Evolutionary conservation across 352 stramenopile genomes (phyloP).

Genomic region (Globisporangium mamillatum): DNA sequence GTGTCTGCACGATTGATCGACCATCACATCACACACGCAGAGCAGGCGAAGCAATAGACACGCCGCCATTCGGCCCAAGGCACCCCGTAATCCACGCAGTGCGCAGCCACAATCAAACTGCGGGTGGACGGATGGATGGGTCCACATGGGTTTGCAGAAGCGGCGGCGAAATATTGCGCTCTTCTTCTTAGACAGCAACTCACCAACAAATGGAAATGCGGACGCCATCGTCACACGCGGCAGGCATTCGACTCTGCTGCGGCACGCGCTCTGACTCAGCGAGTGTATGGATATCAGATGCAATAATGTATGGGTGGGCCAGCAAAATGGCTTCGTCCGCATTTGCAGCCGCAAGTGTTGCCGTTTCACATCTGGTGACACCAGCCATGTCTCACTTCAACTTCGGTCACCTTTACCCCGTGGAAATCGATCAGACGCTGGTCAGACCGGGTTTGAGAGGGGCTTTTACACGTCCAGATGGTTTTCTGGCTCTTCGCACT

Average conservation of each 20-base stretch:
- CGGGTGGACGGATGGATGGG: neutral
- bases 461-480: neutral
- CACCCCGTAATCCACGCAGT: neutral
- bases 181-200: neutral
- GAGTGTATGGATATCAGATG: neutral
- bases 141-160: conserved; percentile 1
- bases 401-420: neutral
- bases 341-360: neutral
- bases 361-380: conserved; percentile 1
- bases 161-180: neutral
- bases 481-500: conserved; percentile 13
- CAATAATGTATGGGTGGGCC: neutral
- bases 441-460: neutral
- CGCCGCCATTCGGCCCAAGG: neutral
- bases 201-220: conserved; percentile 37
- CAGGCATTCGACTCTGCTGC: neutral
- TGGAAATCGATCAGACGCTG: neutral
- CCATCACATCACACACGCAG: neutral
- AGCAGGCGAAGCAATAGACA: neutral
- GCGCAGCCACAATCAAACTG: neutral
- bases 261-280: neutral
- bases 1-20: neutral
- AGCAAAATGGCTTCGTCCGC: neutral
- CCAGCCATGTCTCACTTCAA: conserved; percentile 9
- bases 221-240: conserved; percentile 23